Base-by-base conservation (phyloP, 2,329 filamentous ascomycete species). In the Metarhizium anisopliae region DNA sequence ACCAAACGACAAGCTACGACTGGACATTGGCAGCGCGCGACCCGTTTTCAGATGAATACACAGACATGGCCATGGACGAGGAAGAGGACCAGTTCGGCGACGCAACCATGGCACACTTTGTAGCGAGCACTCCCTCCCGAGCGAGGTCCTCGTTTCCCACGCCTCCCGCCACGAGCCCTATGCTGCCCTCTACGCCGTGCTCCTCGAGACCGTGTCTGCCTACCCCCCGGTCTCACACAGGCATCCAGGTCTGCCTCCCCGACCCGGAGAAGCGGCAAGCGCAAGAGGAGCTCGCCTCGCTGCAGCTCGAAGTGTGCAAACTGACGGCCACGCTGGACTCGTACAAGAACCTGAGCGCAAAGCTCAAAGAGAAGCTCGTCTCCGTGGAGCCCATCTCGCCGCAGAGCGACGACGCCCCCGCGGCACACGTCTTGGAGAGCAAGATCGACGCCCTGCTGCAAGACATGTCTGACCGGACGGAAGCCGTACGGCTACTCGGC, bases 101-200 rank as follows among this genome's bases (percentile, higher is more conserved):
- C n/a, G 63, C 68, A 2, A 78, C 78, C 0, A 72, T 80, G 66
- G 76, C 74, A 0, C 77, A 82, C 35, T 61, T 82, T 2, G 67
- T 72, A 7, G 77, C 75, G 61, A 77, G 80, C 64, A 83, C 80
- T 3, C 80, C 80, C 0, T 73, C 74, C 2, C 63, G 69, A 16
- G 64, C 68, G 47, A 65, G 68, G 49, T 64, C 67, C n/a, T 81
- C 78, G 0, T 82, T 83, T 59, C 76, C 76, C 4, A 81, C 79
- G 0, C 81, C 81, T 0, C 81, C 81, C 1, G 73, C 76, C 2
- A 83, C 81, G 0, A 83, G 80, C 47, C 77, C 78, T 1, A 60
- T 68, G 0, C 58, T 68, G 0, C 66, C 59, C 57, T 56, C 63
- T 0, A 75, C 76, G 2, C 78, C 78, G 0, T 71, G 64, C 45